Percentiles rank a stretch among this genome's conserved stretches.
These are phyloP conservation scores for Boletus subparvulus DNA, from an alignment of 768 basidiomycete genomes.

Conservation along the genomic window DNA sequence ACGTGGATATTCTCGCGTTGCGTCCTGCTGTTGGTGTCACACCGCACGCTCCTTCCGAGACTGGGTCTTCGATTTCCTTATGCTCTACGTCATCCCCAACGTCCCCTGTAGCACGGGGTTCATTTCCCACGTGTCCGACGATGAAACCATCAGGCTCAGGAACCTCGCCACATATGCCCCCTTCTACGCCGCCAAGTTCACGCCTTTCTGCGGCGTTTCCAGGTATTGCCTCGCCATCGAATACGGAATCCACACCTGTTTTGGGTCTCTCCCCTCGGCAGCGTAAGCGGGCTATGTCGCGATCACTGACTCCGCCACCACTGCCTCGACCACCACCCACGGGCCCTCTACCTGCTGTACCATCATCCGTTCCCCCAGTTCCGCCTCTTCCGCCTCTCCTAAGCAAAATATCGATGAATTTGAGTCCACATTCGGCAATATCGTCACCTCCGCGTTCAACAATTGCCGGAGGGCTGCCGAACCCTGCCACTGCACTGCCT, in stretches of 20 bases:
- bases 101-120: not conserved
- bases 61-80: slow-evolving; percentile 4
- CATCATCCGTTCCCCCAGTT: slow-evolving; percentile 24
- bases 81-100: slow-evolving; percentile 17
- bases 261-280: slow-evolving; percentile 16
- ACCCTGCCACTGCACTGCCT: slow-evolving; percentile 16
- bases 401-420: slow-evolving; percentile 14
- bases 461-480: not conserved
- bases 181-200: slow-evolving; percentile 5
- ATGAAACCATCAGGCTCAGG: not conserved
- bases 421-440: not conserved
- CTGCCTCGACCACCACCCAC: slow-evolving; percentile 28
- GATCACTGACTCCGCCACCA: slow-evolving; percentile 27
- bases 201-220: slow-evolving; percentile 2
- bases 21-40: slow-evolving; percentile 23
- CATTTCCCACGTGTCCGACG: slow-evolving; percentile 3
- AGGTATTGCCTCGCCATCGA: slow-evolving; percentile 1
- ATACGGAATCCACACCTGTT: slow-evolving; percentile 21
- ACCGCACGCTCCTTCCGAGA: slow-evolving; percentile 25
- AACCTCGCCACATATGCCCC: not conserved
- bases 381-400: slow-evolving; percentile 28
- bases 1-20: not conserved
- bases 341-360: slow-evolving; percentile 31
- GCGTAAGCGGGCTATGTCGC: slow-evolving; percentile 25
- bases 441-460: slow-evolving; percentile 11